Conservation (phyloP, 108 stramenopile species). For the Schizochytrium sp. region DNA sequence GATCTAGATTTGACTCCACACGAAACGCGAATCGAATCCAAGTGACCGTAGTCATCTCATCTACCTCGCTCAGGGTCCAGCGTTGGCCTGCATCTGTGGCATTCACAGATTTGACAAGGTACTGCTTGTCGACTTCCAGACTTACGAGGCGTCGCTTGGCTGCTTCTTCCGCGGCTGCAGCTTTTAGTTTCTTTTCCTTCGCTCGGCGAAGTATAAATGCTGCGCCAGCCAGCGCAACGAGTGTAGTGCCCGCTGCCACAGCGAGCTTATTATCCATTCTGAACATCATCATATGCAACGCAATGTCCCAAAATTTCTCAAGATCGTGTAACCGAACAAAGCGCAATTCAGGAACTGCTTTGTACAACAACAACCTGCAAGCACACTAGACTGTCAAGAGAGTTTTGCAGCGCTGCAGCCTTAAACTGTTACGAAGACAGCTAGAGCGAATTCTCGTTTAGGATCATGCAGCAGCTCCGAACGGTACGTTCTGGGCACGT, state of each 20-base stretch:
- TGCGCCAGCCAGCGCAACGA: neutral
- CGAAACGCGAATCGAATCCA: slow-evolving; percentile 15
- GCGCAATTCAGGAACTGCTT: too few species aligned
- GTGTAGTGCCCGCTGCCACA: neutral
- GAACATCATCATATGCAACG: too few species aligned
- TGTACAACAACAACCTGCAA: too few species aligned
- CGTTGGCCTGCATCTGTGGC: neutral
- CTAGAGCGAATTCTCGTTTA: too few species aligned
- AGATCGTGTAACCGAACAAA: too few species aligned
- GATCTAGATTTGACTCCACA: neutral
- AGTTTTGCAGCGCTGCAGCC: too few species aligned
- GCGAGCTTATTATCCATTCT: neutral
- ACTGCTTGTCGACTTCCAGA: neutral
- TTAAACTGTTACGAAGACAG: too few species aligned
- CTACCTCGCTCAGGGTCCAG: slow-evolving; percentile 11
- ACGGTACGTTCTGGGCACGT: too few species aligned
- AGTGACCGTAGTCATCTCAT: neutral
- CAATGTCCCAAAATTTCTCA: too few species aligned
- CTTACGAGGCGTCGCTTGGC: neutral
- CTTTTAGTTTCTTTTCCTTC: neutral
- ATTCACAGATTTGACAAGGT: neutral
- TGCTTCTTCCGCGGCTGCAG: neutral
- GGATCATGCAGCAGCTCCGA: too few species aligned
- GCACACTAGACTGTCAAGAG: too few species aligned
- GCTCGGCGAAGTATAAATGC: neutral